These are phyloP conservation scores for Strobilomyces confusus DNA, from an alignment of 768 basidiomycete species.

Conservation along the genomic window DNA sequence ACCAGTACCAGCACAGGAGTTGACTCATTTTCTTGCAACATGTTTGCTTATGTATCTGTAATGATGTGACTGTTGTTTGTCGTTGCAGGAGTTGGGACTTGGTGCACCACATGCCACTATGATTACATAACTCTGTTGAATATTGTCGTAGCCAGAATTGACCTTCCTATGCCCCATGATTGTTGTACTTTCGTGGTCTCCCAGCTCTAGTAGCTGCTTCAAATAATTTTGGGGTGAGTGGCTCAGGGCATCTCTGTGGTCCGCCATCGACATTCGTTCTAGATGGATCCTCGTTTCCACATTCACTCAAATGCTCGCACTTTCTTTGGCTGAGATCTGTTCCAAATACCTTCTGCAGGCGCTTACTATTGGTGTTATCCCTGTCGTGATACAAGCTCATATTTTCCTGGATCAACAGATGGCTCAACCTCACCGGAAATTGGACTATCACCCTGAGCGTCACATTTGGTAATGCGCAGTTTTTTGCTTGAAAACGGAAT, in stretches of 20 bases:
- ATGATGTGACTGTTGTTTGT: too few species aligned
- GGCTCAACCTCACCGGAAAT: slow-evolving; percentile 64
- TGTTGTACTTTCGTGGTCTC: too few species aligned
- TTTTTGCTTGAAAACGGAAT: background rate
- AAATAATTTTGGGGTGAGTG: slow-evolving; percentile 56
- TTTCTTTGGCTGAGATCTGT: slow-evolving; percentile 56
- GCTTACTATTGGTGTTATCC: slow-evolving; percentile 66
- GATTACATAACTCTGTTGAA: too few species aligned
- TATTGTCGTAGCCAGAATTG: too few species aligned
- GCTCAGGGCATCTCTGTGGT: background rate
- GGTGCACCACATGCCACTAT: too few species aligned
- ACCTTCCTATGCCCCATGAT: too few species aligned
- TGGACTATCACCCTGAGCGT: slow-evolving; percentile 68
- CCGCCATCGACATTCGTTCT: background rate
- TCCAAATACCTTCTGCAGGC: slow-evolving; percentile 57
- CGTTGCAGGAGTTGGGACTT: too few species aligned
- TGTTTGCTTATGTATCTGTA: too few species aligned
- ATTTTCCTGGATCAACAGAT: slow-evolving; percentile 64
- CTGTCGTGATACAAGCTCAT: slow-evolving; percentile 48
- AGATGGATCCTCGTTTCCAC: slow-evolving; percentile 54
- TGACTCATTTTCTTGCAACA: too few species aligned
- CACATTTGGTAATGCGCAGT: slow-evolving; percentile 42
- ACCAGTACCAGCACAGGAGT: too few species aligned
- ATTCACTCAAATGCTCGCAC: slow-evolving; percentile 45
- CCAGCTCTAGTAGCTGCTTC: slow-evolving; percentile 56